phyloP scores from a whole-genome alignment of 2,329 filamentous ascomycete genomes.

The Penicillium concentricum region DNA sequence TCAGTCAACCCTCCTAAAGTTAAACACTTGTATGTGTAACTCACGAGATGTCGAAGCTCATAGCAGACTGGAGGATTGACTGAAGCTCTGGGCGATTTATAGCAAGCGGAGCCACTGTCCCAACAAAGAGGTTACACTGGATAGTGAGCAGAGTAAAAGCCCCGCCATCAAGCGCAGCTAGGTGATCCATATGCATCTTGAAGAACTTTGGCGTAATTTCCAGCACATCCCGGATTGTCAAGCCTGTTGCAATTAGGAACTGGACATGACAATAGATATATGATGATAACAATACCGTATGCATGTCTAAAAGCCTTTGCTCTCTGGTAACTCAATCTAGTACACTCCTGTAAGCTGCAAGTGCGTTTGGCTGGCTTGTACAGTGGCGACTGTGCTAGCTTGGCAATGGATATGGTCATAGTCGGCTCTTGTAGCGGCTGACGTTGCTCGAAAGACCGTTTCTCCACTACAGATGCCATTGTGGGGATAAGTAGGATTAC shows the following conservation, averaged over 20 bases:
- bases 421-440: too few species aligned
- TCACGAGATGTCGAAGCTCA: slow-evolving; percentile 23
- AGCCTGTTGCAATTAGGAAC: not conserved
- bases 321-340: slow-evolving; percentile 2
- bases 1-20: not conserved
- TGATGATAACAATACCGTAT: not conserved
- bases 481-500: too few species aligned
- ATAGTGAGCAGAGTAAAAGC: slow-evolving; percentile 15
- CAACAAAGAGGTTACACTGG: slow-evolving; percentile 22
- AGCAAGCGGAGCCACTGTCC: slow-evolving; percentile 19
- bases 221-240: not conserved
- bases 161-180: not conserved
- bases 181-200: not conserved
- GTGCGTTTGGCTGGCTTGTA: not conserved
- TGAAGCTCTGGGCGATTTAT: slow-evolving; percentile 14
- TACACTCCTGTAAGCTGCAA: not conserved
- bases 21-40: not conserved
- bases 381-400: too few species aligned
- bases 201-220: not conserved
- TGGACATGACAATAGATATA: not conserved
- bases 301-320: slow-evolving; percentile 1
- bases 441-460: too few species aligned
- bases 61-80: slow-evolving; percentile 14
- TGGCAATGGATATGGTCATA: too few species aligned
- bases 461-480: too few species aligned